Base-by-base conservation (phyloP, 352 stramenopile species). In the Thalassiosira pacifica region DNA sequence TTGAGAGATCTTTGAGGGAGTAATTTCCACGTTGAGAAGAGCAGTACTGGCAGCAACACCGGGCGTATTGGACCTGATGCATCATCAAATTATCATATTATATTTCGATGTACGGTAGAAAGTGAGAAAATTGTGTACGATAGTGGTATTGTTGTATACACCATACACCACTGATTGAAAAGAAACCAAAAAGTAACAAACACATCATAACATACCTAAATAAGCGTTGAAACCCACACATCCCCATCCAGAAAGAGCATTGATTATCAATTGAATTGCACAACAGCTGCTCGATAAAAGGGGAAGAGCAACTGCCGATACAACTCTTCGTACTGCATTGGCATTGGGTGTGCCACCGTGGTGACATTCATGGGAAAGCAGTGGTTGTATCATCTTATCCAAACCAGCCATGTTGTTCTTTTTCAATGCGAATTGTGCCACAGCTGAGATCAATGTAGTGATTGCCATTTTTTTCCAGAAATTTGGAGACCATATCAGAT, bases 221-320 rank as follows among this genome's bases (percentile, higher is more conserved):
- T 74, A 78, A n/a, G 85, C 91, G 61, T 95, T 95, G 61, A 93
- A 95, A 61, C 90, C 90, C n/a, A 88, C 85, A 76, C 92, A 95
- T 24, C 92, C 92, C 66, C 57, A 78, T 31, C 85, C 88, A 26
- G 80, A 84, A 27, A 93, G n/a, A 5, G 74, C 66, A 78, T 95
- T 95, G 32, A 93, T 78, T n/a, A 90, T 11, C 0, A 95, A 19
- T 75, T 95, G 92, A 45, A 95, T 75, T 19, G 85, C 73, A 79
- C 92, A 95, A 64, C 92, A 95, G 5, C 88, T 86, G 71, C 84
- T 92, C 10, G 87, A 88, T 27, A 94, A 55, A 2, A 94, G 65
- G 2, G 92, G 90, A 31, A 95, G 74, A 26, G 75, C 55, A 45
- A 91, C 2, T 27, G 82, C 29, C 40, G 88, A 88, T 24, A 82